Base-by-base conservation (phyloP, 2,329 filamentous ascomycete genomes). In the Apiospora marii region DNA sequence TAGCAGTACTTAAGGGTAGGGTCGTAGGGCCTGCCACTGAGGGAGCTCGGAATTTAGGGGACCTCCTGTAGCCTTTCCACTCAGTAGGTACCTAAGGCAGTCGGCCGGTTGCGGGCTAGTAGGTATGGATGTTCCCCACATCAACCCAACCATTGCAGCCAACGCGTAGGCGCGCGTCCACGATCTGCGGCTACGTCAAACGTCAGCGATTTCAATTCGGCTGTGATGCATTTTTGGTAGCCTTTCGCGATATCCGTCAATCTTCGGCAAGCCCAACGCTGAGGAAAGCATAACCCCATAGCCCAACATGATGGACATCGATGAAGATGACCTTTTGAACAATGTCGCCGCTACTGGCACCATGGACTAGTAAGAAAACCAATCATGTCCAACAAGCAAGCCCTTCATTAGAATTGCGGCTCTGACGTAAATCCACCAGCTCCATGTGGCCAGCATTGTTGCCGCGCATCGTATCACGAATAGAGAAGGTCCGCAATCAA, bases 321-420 rank as follows among this genome's bases (percentile, higher is more conserved):
- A 91, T 64, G 88, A 88, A 74, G 86, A 89, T 68, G 86, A 84
- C 43, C 80, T 86, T 43, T 82, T 90, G 75, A 80, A 78, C 74
- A 83, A 75, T 73, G 82, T 90, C 75, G 88, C 89, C 30, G 80
- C 83, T 24, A 89, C 89, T 75, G 86, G 84, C 27, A 77, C 83
- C 24, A 87, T 91, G 74, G 87, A 90, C 78, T 86, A 85, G 90
- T 92, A 83, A 82, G 88, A 24, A 64, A 30, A 24, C 51, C 53
- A 72, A 71, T 76, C 48, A 79, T 79, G 72, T 78, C 75, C 72
- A 68, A 73, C 73, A 51, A 24, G n/a, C 53, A 64, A 64, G 58
- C 16, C 51, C 51, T 64, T 37, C 6, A 22, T 41, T 12, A 64
- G 58, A 34, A 64, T 64, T 41, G 30, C 41, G 58, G 30, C 58